Evolutionary conservation across 768 basidiomycete genomes (phyloP), one percentile per base, ranked within the genome.

Genomic region (Tulasnella sp.): DNA sequence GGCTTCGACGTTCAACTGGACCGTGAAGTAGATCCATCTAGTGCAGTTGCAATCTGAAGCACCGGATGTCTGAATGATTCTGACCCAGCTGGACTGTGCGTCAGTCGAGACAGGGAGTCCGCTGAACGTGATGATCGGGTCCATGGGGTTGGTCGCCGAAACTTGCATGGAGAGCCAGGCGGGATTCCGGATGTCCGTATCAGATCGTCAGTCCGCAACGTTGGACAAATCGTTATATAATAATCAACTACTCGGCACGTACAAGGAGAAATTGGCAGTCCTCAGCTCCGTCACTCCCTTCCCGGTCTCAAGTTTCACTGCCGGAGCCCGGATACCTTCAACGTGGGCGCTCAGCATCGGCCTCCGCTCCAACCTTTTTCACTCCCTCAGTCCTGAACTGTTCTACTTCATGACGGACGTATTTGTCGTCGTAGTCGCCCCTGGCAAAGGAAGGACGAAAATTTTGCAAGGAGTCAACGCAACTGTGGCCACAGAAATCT

Each of bases 321-420:
- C 42, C 4, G 80, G 80, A 28, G 41, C 69, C 9, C 64, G 34
- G 24, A 24, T 79, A 16, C 80, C 80, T n/a, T 28, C 80, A n/a
- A 48, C 41, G 22, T 80, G 80, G 80, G 80, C 80, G 18, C 80
- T 81, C 77, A 81, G 80, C 79, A 80, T 81, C 44, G 80, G 80
- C 20, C 54, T 81, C 34, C 77, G 54, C 24, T 72, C 48, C 4
- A 31, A 79, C 18, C 54, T 78, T 12, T 81, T 81, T 46, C 24
- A 37, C 14, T 42, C 76, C 2, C 20, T 31, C 11, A 48, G 40
- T 14, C 24, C 37, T 18, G 41, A 81, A 20, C 28, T 81, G 42
- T 72, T 34, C 78, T 81, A 80, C 77, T 40, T 16, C 16, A 46
- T 54, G 44, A 50, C 8, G 7, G 44, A 76, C 20, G 48, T 46